Evolutionary conservation across 345 rosid species (phyloP), one percentile per base, ranked within the genome.

Genomic region (Iberis pinnata): DNA sequence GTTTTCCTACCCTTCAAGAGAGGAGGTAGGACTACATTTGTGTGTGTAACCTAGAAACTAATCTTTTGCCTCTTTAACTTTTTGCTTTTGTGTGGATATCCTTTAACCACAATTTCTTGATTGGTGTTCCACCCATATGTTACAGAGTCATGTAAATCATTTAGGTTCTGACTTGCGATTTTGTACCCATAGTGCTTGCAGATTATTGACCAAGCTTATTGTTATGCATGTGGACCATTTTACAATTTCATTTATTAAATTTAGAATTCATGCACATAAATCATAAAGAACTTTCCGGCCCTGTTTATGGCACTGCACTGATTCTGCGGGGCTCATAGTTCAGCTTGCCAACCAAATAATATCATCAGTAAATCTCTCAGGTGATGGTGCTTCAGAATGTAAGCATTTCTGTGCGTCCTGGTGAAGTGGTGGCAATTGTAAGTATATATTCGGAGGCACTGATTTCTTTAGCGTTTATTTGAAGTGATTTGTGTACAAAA

Each of bases 341-440:
- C 32, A 29, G 29, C 10, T 17, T 4, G 40, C 45, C 48, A 16
- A 53, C 32, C 36, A 53, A n/a, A 45, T 18, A 36, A 47, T 32
- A 48, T 41, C 51, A 24, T 60, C 22, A 33, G 40, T 29, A 3
- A 53, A 47, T 53, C 14, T 60, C 41, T 54, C 81, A 90, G 96
- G 83, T 84, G 52, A 77, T 79, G 9, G 93, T 90, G 25, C 69
- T 90, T 57, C 79, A 71, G 65, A 76, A 66, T 29, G 74, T 84
- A 45, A 84, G 59, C 80, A 44, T 87, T 48, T 70, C 81, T 4
- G 76, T 87, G 58, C 64, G 60, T 47, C 89, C 95, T 6, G 79
- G 93, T 53, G 95, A 90, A 90, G 95, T 81, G 12, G 78, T 90
- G 52, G 98, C 96, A 52, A 56, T 87, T 13, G 98, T 90, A 77